phyloP scores from a whole-genome alignment of 257 asterid species.

The Plantago major region DNA sequence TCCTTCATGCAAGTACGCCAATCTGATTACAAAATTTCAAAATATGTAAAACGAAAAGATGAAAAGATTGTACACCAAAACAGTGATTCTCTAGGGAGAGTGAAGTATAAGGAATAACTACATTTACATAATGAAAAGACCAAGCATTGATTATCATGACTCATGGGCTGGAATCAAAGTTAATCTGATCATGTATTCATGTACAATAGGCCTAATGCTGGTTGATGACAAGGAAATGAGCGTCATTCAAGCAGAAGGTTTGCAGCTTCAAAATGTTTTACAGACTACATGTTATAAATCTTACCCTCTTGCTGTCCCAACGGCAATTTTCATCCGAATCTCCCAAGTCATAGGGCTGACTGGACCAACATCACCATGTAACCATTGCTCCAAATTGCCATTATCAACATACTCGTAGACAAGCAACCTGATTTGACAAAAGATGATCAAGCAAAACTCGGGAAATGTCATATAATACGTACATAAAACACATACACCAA shows the following conservation, averaged over 20 bases:
- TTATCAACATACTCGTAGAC: constrained; percentile 88
- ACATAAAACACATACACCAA: constrained; percentile 11
- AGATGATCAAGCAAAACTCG: constrained; percentile 3
- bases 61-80: neutral
- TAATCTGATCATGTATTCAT: too few relatives aligned
- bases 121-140: too few relatives aligned
- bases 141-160: too few relatives aligned
- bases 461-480: neutral
- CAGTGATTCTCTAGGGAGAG: too few relatives aligned
- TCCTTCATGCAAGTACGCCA: constrained; percentile 97
- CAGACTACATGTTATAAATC: constrained; percentile 12
- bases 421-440: constrained; percentile 60
- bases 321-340: constrained; percentile 79
- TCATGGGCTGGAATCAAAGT: neutral
- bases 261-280: neutral
- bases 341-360: constrained; percentile 96
- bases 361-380: constrained; percentile 90
- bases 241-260: neutral
- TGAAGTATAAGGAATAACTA: too few relatives aligned
- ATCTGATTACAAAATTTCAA: constrained; percentile 33
- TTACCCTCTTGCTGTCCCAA: constrained; percentile 96
- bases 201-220: too few relatives aligned
- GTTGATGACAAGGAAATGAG: too few relatives aligned
- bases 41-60: neutral
- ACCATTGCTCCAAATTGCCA: constrained; percentile 98